Conservation (phyloP, 495 filamentous ascomycete genomes). For the Jackrogersella minutella region DNA sequence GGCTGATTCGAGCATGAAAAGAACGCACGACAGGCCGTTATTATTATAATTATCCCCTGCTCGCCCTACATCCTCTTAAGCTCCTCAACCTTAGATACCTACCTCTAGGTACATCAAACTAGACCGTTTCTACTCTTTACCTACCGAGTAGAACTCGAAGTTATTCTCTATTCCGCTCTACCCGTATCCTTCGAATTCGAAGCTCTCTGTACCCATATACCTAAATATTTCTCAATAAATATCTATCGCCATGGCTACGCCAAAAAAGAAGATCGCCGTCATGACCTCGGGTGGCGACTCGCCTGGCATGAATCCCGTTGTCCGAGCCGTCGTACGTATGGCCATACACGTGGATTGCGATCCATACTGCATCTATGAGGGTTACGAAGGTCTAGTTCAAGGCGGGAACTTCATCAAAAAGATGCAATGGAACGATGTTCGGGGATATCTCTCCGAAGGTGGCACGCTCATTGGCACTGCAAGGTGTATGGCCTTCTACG, state of each 20-base stretch:
- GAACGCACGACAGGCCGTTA: slow-evolving; percentile 19
- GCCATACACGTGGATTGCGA: slow-evolving; percentile 87
- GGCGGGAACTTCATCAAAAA: slow-evolving; percentile 87
- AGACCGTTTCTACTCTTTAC: background rate
- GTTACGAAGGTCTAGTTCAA: slow-evolving; percentile 93
- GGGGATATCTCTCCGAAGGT: slow-evolving; percentile 92
- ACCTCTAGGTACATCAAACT: background rate
- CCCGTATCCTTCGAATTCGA: background rate
- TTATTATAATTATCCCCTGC: slow-evolving; percentile 10
- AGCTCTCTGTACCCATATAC: background rate
- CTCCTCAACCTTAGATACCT: too few relatives aligned
- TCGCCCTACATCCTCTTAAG: too few relatives aligned
- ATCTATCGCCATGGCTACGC: slow-evolving; percentile 46
- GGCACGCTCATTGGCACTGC: slow-evolving; percentile 98
- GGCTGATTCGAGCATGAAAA: slow-evolving; percentile 33
- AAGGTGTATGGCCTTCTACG: slow-evolving; percentile 86
- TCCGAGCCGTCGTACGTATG: slow-evolving; percentile 93
- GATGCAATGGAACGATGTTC: slow-evolving; percentile 93
- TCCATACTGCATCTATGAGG: slow-evolving; percentile 89
- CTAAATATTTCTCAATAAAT: background rate
- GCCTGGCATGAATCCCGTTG: slow-evolving; percentile 96
- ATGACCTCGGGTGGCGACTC: slow-evolving; percentile 98
- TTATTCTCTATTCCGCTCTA: background rate
- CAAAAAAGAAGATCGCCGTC: slow-evolving; percentile 84
- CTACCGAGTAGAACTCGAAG: background rate